These are phyloP conservation scores for Aspergillus sp. DNA, from an alignment of 2,329 filamentous ascomycete species.

Conservation along the genomic window DNA sequence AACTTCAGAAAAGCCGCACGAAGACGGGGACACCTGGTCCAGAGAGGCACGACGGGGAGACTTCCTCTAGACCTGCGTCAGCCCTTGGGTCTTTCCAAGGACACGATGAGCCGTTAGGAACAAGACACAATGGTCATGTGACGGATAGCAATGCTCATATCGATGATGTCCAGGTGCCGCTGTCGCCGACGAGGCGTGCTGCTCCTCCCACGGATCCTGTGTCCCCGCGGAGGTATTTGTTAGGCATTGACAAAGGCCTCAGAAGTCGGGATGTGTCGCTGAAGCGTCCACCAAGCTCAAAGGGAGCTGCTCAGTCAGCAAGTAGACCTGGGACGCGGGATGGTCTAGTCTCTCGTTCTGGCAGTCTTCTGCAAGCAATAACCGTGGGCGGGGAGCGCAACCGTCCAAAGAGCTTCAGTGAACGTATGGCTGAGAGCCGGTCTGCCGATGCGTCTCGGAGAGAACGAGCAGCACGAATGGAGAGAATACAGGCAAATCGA, in stretches of 20 bases:
- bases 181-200: slow-evolving; percentile 64
- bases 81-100: slow-evolving; percentile 26
- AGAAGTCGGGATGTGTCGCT: slow-evolving; percentile 80
- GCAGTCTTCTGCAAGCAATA: slow-evolving; percentile 20
- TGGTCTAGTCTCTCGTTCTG: slow-evolving; percentile 26
- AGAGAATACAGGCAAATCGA: slow-evolving; percentile 42
- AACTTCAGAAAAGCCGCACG: slow-evolving; percentile 64
- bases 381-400: slow-evolving; percentile 24
- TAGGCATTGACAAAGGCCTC: slow-evolving; percentile 89
- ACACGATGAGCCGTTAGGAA: slow-evolving; percentile 19
- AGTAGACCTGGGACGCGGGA: slow-evolving; percentile 34
- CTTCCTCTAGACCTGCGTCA: slow-evolving; percentile 27
- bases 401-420: slow-evolving; percentile 70
- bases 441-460: slow-evolving; percentile 41
- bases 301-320: slow-evolving; percentile 31
- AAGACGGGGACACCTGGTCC: slow-evolving; percentile 27
- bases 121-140: slow-evolving; percentile 12
- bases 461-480: slow-evolving; percentile 41
- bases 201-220: slow-evolving; percentile 56
- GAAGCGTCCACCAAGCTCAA: slow-evolving; percentile 61
- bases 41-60: slow-evolving; percentile 25
- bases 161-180: slow-evolving; percentile 69
- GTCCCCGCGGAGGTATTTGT: slow-evolving; percentile 75
- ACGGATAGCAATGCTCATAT: slow-evolving; percentile 20
- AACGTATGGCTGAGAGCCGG: slow-evolving; percentile 73